phyloP scores from a whole-genome alignment of 768 basidiomycete genomes.

The Strobilomyces dryophilus region DNA sequence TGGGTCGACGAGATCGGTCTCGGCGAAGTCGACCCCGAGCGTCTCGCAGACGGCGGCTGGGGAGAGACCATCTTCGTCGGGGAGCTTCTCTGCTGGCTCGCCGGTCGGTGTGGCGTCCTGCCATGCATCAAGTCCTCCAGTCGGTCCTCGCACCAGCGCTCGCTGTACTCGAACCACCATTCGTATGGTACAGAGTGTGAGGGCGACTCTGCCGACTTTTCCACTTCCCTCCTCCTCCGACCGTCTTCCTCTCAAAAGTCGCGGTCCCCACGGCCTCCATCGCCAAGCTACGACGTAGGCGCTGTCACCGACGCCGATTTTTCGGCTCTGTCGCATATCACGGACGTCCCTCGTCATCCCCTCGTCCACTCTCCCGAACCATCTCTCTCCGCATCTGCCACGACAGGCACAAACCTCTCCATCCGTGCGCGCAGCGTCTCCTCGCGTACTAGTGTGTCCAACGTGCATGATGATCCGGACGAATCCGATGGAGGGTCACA shows the following conservation, averaged over 20 bases:
- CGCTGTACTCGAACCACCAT: slow-evolving; percentile 17
- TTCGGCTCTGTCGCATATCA: slow-evolving; percentile 23
- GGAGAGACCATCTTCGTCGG: slow-evolving; percentile 66
- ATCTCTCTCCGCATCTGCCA: slow-evolving; percentile 32
- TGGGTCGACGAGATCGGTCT: slow-evolving; percentile 55
- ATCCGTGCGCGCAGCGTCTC: slow-evolving; percentile 27
- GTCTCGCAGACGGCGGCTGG: slow-evolving; percentile 60
- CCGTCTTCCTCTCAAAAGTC: slow-evolving; percentile 13
- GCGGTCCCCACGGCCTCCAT: slow-evolving; percentile 1
- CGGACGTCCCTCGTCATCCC: slow-evolving; percentile 30
- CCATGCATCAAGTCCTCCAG: slow-evolving; percentile 8
- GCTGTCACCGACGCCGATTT: background rate
- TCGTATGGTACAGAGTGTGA: slow-evolving; percentile 18
- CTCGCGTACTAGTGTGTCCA: slow-evolving; percentile 22
- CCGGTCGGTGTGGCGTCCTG: slow-evolving; percentile 38
- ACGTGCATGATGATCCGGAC: slow-evolving; percentile 4
- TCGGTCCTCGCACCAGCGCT: slow-evolving; percentile 5
- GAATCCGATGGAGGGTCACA: slow-evolving; percentile 12
- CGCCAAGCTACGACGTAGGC: background rate
- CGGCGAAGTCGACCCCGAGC: slow-evolving; percentile 58
- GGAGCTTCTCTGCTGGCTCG: slow-evolving; percentile 68
- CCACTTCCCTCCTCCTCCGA: slow-evolving; percentile 23
- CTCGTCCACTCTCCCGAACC: slow-evolving; percentile 29
- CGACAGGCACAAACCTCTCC: slow-evolving; percentile 32
- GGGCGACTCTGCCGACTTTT: slow-evolving; percentile 17